A percentile compares a stretch with the other conserved stretches of the same genome.
Evolutionary conservation across 768 basidiomycete genomes (phyloP).

Genomic region (Lyophyllum shimeji): DNA sequence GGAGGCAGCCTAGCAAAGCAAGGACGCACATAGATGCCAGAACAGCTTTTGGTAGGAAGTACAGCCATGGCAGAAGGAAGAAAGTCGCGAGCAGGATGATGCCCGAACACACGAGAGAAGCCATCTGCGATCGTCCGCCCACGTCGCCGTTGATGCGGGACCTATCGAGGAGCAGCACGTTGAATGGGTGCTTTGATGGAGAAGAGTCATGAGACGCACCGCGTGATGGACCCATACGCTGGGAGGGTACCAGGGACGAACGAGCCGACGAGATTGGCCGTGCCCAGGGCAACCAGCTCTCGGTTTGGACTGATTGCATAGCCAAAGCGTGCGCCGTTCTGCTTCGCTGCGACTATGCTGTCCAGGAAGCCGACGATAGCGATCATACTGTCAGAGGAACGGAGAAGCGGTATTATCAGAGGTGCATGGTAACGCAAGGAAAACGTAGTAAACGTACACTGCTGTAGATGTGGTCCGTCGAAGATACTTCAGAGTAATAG

Average conservation of each 20-base stretch:
- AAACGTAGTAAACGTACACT: constrained; percentile 45
- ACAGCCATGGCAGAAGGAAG: constrained; percentile 85
- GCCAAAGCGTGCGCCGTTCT: constrained; percentile 81
- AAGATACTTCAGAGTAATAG: constrained; percentile 60
- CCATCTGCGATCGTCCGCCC: constrained; percentile 89
- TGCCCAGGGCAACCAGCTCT: constrained; percentile 91
- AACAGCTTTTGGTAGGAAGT: constrained; percentile 87
- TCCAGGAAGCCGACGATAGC: constrained; percentile 91
- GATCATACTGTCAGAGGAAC: constrained; percentile 50
- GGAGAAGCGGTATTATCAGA: neutral
- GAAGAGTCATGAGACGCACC: constrained; percentile 40
- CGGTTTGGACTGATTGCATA: constrained; percentile 92
- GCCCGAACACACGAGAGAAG: constrained; percentile 72
- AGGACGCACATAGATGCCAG: constrained; percentile 77
- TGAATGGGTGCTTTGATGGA: constrained; percentile 5
- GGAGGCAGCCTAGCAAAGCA: neutral
- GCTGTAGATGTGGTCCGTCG: constrained; percentile 84
- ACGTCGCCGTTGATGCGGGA: constrained; percentile 90
- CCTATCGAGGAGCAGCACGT: constrained; percentile 27
- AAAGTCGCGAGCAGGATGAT: constrained; percentile 83
- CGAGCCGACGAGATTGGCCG: constrained; percentile 74
- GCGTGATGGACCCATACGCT: constrained; percentile 90
- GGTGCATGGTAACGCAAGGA: neutral
- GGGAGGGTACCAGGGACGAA: constrained; percentile 90
- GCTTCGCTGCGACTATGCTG: constrained; percentile 93